Percentiles rank a stretch among this genome's conserved stretches.
Conservation (phyloP, 2,329 filamentous ascomycete genomes). For the Fusarium bactridioides region DNA sequence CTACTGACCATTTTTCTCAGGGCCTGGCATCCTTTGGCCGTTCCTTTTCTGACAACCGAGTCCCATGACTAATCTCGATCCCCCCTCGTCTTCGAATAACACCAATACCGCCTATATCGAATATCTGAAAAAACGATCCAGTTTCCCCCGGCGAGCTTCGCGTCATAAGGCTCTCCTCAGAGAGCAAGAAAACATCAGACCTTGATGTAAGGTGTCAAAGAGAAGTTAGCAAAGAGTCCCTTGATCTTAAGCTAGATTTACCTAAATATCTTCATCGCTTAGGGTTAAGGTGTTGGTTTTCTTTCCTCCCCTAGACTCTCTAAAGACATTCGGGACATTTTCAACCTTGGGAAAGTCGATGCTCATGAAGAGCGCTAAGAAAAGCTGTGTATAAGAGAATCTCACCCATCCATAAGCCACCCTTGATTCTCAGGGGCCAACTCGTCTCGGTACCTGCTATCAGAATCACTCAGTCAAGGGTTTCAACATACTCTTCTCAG, state of each 20-base stretch:
- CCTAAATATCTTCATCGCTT: no score
- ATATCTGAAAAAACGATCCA: no score
- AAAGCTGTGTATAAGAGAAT: neutral
- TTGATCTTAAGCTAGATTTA: no score
- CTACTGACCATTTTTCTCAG: neutral
- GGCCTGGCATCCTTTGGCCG: fast-evolving
- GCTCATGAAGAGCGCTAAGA: neutral
- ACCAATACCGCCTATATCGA: no score
- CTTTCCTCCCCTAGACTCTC: neutral
- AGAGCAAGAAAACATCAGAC: no score
- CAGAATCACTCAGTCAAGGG: no score
- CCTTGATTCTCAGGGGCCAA: neutral
- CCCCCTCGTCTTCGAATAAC: neutral
- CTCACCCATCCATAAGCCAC: no score
- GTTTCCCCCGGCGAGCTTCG: neutral
- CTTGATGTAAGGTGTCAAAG: no score
- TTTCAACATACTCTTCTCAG: fast-evolving
- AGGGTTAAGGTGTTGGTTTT: no score
- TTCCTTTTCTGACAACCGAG: neutral
- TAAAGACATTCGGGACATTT: neutral
- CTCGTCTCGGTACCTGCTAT: no score
- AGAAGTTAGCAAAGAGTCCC: no score
- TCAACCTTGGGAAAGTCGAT: neutral
- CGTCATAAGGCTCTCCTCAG: neutral
- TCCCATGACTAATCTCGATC: no score